Evolutionary conservation across 805 yeast genomes (phyloP).

Genomic region (Candida andamanensis): DNA sequence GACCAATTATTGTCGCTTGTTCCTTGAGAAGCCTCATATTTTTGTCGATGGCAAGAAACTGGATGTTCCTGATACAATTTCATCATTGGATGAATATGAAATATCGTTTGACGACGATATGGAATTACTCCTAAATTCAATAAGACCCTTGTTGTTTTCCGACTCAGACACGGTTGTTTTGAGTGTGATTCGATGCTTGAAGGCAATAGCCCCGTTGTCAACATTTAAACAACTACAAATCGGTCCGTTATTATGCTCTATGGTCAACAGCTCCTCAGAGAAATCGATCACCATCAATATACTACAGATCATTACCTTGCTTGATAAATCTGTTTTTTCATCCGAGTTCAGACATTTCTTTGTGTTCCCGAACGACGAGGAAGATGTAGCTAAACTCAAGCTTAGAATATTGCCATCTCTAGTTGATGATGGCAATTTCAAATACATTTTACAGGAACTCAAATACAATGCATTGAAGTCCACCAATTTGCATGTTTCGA

Average conservation of each 20-base stretch:
- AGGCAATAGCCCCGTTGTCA: conserved; percentile 54
- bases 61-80: conserved; percentile 40
- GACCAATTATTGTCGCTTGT: conserved; percentile 60
- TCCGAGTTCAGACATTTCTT: conserved; percentile 45
- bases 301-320: conserved; percentile 20
- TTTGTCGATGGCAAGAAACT: conserved; percentile 25
- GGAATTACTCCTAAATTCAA: conserved; percentile 44
- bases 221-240: conserved; percentile 39
- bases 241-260: conserved; percentile 40
- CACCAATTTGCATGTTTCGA: conserved; percentile 17
- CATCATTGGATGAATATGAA: conserved; percentile 18
- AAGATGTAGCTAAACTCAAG: conserved; percentile 45
- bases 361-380: conserved; percentile 51
- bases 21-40: conserved; percentile 50
- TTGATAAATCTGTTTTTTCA: conserved; percentile 25
- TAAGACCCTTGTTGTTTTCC: conserved; percentile 45
- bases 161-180: conserved; percentile 57
- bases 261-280: conserved; percentile 41
- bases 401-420: conserved; percentile 56
- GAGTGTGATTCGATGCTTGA: conserved; percentile 52
- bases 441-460: conserved; percentile 53
- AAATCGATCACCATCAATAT: conserved; percentile 31
- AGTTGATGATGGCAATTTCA: conserved; percentile 49
- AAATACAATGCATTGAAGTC: conserved; percentile 42
- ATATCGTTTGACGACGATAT: conserved; percentile 53